Evolutionary conservation across 805 yeast species (phyloP), one percentile per base, ranked within the genome.

Genomic region (Yarrowia sp.): DNA sequence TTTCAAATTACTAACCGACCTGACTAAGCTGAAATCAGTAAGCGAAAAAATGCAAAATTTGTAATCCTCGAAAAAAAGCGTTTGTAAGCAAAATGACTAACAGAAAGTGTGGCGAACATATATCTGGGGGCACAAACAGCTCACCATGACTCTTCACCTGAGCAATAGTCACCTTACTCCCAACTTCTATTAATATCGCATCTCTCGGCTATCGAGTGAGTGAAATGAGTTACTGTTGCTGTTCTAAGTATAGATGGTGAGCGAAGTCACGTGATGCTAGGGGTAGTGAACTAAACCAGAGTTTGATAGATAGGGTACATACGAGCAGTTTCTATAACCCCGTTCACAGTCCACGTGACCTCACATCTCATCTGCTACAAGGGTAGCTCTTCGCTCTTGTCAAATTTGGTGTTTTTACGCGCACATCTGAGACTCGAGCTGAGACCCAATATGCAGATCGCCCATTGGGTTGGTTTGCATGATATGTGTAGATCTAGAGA

Each of bases 351-450:
- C 7, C 32, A 26, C 32, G 32, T 26, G 32, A 26, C 32, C 0
- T 26, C 32, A 26, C 32, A 26, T 5, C 32, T 2, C 32, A 26
- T 26, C 32, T 26, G 32, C 32, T 26, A 5, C 32, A 5, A 19
- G 19, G 32, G 7, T 26, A 26, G 19, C 32, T 26, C 32, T 26
- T 26, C 32, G 7, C 32, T 26, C 32, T 26, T 26, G 32, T 26
- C 32, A 26, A 14, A 45, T 45, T 45, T 48, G 52, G 53, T 15
- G 38, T 32, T 49, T 32, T 32, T 49, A 32, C 53, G 53, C 53
- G 53, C 52, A 22, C 15, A 49, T 49, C 38, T 49, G 40, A 49
- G 53, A 49, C 53, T 49, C 38, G 52, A 5, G 19, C 32, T 26
- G 40, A 15, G 53, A 49, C 55, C 9, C 36, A 16, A 15, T 16